Evolutionary conservation across 2,329 filamentous ascomycete species (phyloP).

Genomic region (Monosporascus sp.): DNA sequence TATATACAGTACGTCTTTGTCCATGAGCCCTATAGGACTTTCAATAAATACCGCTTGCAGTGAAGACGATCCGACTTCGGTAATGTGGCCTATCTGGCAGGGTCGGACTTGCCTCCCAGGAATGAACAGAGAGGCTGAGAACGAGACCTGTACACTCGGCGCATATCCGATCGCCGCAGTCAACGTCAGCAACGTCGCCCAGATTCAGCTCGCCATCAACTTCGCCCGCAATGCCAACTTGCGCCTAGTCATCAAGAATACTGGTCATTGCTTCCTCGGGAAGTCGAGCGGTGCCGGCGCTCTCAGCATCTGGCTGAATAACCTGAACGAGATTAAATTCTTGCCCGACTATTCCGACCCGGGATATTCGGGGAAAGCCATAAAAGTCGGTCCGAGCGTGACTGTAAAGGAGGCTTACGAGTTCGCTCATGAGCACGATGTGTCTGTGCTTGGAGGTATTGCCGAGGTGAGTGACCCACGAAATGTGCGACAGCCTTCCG

Average conservation of each 20-base stretch:
- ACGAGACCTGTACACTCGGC: background rate
- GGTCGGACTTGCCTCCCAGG: background rate
- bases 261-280: constrained; percentile 27
- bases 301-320: constrained; percentile 27
- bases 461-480: background rate
- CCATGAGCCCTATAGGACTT: background rate
- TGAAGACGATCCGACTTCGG: background rate
- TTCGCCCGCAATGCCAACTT: constrained; percentile 13
- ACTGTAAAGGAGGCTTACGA: constrained; percentile 15
- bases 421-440: constrained; percentile 13
- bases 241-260: constrained; percentile 14
- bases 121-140: background rate
- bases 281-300: constrained; percentile 23
- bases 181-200: constrained; percentile 1
- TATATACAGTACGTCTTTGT: background rate
- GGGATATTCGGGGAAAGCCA: constrained; percentile 18
- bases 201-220: constrained; percentile 4
- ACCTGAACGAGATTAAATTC: constrained; percentile 21
- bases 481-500: background rate
- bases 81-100: background rate
- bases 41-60: background rate
- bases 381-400: constrained; percentile 20
- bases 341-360: constrained; percentile 15
- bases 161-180: background rate
- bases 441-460: constrained; percentile 33